Evolutionary conservation across 2,329 filamentous ascomycete genomes (phyloP).

Genomic region (Pyrenochaeta sp.): DNA sequence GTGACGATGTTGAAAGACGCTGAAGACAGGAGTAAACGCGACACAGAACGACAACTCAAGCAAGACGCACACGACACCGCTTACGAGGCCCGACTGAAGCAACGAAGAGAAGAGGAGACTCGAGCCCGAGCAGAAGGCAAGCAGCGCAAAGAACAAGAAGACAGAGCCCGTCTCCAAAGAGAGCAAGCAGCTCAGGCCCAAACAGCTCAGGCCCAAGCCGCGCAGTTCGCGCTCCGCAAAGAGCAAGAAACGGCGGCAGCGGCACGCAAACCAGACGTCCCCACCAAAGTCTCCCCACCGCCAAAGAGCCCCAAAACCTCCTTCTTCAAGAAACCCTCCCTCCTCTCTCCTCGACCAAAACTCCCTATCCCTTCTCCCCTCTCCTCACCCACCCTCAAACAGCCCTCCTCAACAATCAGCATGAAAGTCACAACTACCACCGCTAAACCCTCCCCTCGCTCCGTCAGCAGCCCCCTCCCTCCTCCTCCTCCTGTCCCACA

Average conservation of each 20-base stretch:
- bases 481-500: constrained; percentile 1
- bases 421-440: constrained; percentile 17
- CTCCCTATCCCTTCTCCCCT: not conserved
- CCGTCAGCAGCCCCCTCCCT: constrained; percentile 6
- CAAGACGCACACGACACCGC: constrained; percentile 8
- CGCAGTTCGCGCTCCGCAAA: not conserved
- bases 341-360: constrained; percentile 13
- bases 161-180: not conserved
- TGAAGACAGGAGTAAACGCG: constrained; percentile 20
- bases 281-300: constrained; percentile 1
- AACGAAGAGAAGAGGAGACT: constrained; percentile 12
- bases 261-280: constrained; percentile 3
- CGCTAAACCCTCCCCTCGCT: constrained; percentile 2
- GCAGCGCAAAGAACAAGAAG: constrained; percentile 4
- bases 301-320: constrained; percentile 3
- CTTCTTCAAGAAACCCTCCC: constrained; percentile 15
- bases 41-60: constrained; percentile 9
- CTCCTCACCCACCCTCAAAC: constrained; percentile 12
- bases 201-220: too few relatives aligned
- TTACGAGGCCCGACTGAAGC: constrained; percentile 12
- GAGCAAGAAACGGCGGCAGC: constrained; percentile 4
- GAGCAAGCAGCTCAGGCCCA: not conserved
- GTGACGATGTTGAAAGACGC: constrained; percentile 25
- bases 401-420: constrained; percentile 19
- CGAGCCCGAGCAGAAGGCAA: too few relatives aligned